Percentiles rank a stretch among this genome's conserved stretches.
Evolutionary conservation across 2,329 filamentous ascomycete genomes (phyloP).

Genomic region (Alternaria viburni): DNA sequence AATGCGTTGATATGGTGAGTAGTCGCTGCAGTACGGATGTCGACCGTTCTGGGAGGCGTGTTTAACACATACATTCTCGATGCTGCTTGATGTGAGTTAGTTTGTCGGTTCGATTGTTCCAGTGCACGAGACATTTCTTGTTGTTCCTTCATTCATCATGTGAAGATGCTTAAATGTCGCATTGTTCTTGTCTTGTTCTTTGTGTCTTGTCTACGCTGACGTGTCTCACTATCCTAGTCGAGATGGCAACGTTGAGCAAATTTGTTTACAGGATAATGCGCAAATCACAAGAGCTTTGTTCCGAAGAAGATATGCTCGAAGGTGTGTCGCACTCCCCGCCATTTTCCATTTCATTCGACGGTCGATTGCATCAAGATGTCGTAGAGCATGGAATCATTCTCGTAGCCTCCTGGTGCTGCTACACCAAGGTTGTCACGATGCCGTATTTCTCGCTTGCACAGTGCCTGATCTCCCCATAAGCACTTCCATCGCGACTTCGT

Average conservation of each 20-base stretch:
- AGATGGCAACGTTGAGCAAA: background rate
- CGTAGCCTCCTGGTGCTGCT: background rate
- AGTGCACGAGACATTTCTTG: background rate
- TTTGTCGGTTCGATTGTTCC: background rate
- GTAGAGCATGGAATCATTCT: background rate
- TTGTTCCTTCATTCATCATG: background rate
- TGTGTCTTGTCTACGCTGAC: background rate
- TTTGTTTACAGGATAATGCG: background rate
- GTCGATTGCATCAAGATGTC: background rate
- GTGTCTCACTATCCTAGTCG: background rate
- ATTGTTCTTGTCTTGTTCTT: background rate
- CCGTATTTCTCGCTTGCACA: background rate
- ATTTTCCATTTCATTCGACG: background rate
- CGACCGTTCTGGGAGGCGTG: background rate
- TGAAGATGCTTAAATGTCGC: background rate
- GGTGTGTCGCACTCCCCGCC: background rate
- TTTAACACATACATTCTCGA: background rate
- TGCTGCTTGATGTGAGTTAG: background rate
- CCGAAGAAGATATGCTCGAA: background rate
- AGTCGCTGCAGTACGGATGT: background rate
- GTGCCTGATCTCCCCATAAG: background rate
- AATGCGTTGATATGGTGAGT: background rate
- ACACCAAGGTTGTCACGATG: background rate
- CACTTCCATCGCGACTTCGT: background rate
- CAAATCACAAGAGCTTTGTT: background rate